Conservation (phyloP, 352 stramenopile genomes). For the Lagenidium sp. region DNA sequence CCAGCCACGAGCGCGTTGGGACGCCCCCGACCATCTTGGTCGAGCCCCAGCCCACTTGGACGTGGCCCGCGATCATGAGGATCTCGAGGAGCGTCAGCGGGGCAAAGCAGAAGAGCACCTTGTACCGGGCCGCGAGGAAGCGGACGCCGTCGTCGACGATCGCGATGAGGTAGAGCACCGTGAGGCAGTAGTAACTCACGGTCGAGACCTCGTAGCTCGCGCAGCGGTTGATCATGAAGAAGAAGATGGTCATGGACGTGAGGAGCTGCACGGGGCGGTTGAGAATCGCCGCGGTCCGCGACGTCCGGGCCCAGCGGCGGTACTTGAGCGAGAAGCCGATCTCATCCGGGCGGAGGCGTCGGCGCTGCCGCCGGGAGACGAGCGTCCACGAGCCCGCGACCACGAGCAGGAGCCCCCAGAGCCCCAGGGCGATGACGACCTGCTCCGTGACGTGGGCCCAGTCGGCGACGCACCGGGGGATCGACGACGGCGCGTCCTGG, state of each 20-base stretch:
- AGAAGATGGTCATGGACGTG: conserved; percentile 63
- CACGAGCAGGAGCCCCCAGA: conserved; percentile 39
- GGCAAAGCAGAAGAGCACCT: conserved; percentile 69
- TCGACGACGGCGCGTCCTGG: conserved; percentile 15
- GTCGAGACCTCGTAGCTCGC: conserved; percentile 65
- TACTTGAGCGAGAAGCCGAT: conserved; percentile 73
- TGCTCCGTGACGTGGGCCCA: conserved; percentile 74
- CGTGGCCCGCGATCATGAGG: conserved; percentile 61
- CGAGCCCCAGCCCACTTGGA: conserved; percentile 67
- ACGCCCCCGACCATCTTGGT: conserved; percentile 46
- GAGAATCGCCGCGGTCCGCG: conserved; percentile 56
- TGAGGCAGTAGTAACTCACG: conserved; percentile 56
- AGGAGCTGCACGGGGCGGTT: conserved; percentile 71
- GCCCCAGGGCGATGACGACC: conserved; percentile 37
- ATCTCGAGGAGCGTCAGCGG: conserved; percentile 69
- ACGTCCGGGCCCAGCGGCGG: conserved; percentile 70
- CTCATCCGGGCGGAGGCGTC: conserved; percentile 42
- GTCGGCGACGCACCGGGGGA: conserved; percentile 53
- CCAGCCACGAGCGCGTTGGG: conserved; percentile 63
- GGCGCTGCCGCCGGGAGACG: conserved; percentile 43
- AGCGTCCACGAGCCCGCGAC: conserved; percentile 40
- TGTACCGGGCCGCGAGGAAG: conserved; percentile 76
- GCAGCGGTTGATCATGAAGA: conserved; percentile 57
- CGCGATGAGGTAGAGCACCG: conserved; percentile 46
- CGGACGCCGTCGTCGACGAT: conserved; percentile 62